These are phyloP conservation scores for Cyberlindnera misumaiensis DNA, from an alignment of 805 yeast species.

Conservation along the genomic window DNA sequence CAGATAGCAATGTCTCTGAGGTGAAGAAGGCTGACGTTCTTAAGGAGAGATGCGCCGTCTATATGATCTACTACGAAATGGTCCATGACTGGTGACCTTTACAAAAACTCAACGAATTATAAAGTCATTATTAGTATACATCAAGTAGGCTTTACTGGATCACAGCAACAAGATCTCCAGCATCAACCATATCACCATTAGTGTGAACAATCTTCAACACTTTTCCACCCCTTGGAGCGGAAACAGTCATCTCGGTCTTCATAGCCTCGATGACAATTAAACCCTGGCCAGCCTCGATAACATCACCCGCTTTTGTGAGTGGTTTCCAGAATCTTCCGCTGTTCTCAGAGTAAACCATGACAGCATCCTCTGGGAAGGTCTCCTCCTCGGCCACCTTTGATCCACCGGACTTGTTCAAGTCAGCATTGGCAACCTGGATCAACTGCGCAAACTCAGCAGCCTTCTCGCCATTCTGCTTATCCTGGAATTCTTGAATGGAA, in stretches of 20 bases:
- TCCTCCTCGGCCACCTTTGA: conserved; percentile 40
- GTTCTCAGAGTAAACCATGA: conserved; percentile 83
- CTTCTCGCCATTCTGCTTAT: conserved; percentile 70
- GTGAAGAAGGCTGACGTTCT: conserved; percentile 50
- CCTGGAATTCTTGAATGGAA: conserved; percentile 64
- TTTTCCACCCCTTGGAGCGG: conserved; percentile 63
- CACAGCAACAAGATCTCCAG: conserved; percentile 92
- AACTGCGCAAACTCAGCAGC: conserved; percentile 79
- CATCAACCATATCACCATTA: conserved; percentile 94
- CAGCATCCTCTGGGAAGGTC: conserved; percentile 70
- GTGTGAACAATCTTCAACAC: conserved; percentile 66
- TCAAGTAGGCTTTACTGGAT: conserved; percentile 21
- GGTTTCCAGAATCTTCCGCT: conserved; percentile 98
- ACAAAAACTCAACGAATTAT: neutral
- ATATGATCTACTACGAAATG: conserved; percentile 73
- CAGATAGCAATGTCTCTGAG: conserved; percentile 69
- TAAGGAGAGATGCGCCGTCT: conserved; percentile 68
- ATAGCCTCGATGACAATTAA: conserved; percentile 91
- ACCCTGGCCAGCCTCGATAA: conserved; percentile 67
- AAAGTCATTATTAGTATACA: conserved; percentile 1
- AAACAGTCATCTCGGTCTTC: conserved; percentile 96
- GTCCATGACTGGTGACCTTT: neutral
- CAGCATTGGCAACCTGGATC: conserved; percentile 76
- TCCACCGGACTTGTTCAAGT: conserved; percentile 50
- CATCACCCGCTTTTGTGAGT: conserved; percentile 70